Conservation (phyloP, 2,329 filamentous ascomycete genomes). For the Rhinocladiella mackenziei region DNA sequence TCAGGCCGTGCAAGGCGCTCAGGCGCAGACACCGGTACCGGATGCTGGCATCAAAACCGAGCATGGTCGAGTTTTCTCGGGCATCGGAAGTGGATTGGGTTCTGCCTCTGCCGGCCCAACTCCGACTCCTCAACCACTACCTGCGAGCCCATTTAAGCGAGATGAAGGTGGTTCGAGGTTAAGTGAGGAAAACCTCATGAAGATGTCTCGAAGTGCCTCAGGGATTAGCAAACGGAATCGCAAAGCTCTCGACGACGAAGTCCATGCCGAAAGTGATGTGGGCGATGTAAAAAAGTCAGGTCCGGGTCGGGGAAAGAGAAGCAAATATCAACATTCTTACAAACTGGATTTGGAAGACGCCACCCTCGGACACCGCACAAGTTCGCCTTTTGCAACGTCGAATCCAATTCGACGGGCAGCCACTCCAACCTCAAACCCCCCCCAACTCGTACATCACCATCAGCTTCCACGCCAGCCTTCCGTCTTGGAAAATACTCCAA, state of each 20-base stretch:
- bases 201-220: constrained; percentile 41
- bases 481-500: constrained; percentile 44
- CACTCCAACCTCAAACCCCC: constrained; percentile 21
- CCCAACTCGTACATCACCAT: constrained; percentile 9
- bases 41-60: constrained; percentile 92
- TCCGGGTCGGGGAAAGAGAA: constrained; percentile 21
- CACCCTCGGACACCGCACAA: constrained; percentile 14
- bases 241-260: constrained; percentile 73
- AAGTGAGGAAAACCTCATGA: constrained; percentile 39
- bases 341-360: constrained; percentile 27
- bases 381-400: constrained; percentile 10
- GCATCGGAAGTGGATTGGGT: constrained; percentile 71
- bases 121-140: constrained; percentile 19
- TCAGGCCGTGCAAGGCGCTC: constrained; percentile 88
- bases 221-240: constrained; percentile 57
- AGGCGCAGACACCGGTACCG: constrained; percentile 72
- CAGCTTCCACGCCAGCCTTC: constrained; percentile 11
- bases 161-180: constrained; percentile 47
- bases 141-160: constrained; percentile 49
- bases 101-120: constrained; percentile 48
- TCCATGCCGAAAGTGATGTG: constrained; percentile 61
- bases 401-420: constrained; percentile 14
- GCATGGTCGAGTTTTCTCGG: constrained; percentile 90
- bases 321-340: constrained; percentile 28
- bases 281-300: constrained; percentile 34